Percentiles rank a stretch among this genome's conserved stretches.
Conservation (phyloP, 192 early-diverging fungal genomes). For the Coemansia sp. region DNA sequence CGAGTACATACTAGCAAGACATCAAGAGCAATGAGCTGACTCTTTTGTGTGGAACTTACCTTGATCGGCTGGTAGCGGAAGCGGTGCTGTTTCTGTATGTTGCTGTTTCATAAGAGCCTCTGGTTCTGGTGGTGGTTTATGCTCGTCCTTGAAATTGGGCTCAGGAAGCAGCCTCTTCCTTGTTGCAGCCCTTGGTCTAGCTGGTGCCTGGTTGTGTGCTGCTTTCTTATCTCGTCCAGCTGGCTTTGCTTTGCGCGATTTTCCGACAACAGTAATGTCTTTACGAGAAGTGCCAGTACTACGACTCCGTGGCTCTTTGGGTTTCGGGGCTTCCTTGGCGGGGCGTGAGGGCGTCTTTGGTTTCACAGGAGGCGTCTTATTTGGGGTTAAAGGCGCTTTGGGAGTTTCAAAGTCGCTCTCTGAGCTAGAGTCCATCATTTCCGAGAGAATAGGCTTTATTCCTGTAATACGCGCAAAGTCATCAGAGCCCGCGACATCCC, state of each 20-base stretch:
- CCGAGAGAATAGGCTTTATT: constrained; percentile 27
- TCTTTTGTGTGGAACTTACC: background rate
- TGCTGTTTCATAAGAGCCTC: background rate
- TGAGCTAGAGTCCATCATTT: constrained; percentile 38
- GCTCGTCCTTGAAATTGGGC: background rate
- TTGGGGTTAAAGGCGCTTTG: background rate
- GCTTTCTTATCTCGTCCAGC: background rate
- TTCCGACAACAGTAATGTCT: background rate
- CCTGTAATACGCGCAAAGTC: constrained; percentile 43
- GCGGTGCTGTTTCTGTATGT: background rate
- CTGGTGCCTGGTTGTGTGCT: background rate
- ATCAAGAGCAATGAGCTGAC: background rate
- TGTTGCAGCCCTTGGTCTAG: background rate
- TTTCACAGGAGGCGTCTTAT: background rate
- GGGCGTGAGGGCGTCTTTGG: background rate
- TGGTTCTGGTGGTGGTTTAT: background rate
- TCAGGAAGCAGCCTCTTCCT: background rate
- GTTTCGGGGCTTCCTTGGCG: background rate
- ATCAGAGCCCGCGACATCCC: constrained; percentile 30
- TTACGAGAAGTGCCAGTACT: background rate
- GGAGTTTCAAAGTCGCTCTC: constrained; percentile 44
- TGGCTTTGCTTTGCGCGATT: background rate
- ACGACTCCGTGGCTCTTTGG: background rate
- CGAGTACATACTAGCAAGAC: background rate
- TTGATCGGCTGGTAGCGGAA: background rate